Evolutionary conservation across 306 rosid genomes (phyloP).

Genomic region (Fragaria vesca): DNA sequence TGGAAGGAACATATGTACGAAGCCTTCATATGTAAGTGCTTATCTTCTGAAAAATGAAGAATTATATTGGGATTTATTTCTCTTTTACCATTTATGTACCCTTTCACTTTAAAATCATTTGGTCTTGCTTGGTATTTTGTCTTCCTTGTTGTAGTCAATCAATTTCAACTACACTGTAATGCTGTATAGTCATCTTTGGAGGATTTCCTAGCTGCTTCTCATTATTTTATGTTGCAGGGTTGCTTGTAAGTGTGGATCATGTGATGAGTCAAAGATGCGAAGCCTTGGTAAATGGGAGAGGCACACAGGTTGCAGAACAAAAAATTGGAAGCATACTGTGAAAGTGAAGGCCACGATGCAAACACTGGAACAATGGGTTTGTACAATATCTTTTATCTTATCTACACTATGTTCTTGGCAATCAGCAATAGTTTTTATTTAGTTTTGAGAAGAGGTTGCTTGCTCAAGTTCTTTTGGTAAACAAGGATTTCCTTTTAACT

Average conservation of each 20-base stretch:
- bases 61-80: constrained; percentile 5
- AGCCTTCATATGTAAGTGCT: constrained; percentile 82
- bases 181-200: background rate
- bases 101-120: background rate
- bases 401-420: background rate
- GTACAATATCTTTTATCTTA: constrained; percentile 35
- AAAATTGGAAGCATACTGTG: constrained; percentile 96
- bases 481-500: background rate
- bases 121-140: background rate
- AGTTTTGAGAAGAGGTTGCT: background rate
- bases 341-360: constrained; percentile 83
- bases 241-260: constrained; percentile 73
- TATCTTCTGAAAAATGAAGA: constrained; percentile 16
- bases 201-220: constrained; percentile 25
- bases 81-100: background rate
- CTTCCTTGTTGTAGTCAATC: background rate
- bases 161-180: background rate
- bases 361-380: constrained; percentile 92
- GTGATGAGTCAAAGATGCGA: constrained; percentile 70
- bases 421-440: background rate
- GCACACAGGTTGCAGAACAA: constrained; percentile 94
- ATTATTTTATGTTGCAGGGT: constrained; percentile 48
- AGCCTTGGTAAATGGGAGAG: constrained; percentile 91
- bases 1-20: constrained; percentile 83
- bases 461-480: background rate